Conservation (phyloP, 768 basidiomycete genomes). For the Lentinula guzmanii region DNA sequence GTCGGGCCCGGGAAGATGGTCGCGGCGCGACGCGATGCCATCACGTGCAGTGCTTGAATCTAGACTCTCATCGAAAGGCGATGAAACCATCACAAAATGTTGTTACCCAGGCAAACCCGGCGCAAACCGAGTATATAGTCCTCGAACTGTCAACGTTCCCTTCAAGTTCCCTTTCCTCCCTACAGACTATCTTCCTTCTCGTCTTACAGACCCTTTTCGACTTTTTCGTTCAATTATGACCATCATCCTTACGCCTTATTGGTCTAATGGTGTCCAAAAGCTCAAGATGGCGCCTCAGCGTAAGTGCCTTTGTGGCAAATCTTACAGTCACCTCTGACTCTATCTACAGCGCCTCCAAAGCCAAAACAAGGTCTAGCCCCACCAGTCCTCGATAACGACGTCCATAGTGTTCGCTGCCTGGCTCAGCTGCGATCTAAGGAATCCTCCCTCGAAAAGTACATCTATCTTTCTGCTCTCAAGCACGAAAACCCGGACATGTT, state of each 20-base stretch:
- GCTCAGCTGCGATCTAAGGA: slow-evolving; percentile 73
- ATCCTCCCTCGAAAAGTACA: slow-evolving; percentile 76
- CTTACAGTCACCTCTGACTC: not conserved
- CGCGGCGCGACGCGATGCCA: not conserved
- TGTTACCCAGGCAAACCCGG: not conserved
- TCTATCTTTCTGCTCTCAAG: slow-evolving; percentile 75
- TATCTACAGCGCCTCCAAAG: slow-evolving; percentile 28
- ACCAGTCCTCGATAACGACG: slow-evolving; percentile 42
- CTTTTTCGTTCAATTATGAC: slow-evolving; percentile 35
- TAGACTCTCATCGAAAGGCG: not conserved
- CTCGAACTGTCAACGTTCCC: not conserved
- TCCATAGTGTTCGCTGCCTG: slow-evolving; percentile 57
- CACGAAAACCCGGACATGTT: slow-evolving; percentile 69
- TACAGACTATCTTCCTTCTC: not conserved
- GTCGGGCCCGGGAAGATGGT: not conserved
- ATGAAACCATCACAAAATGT: not conserved
- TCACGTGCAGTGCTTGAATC: not conserved
- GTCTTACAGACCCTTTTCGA: not conserved
- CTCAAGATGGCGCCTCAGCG: slow-evolving; percentile 56
- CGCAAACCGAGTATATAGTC: not conserved
- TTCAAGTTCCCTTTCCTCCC: not conserved
- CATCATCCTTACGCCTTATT: slow-evolving; percentile 65
- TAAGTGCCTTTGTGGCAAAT: slow-evolving; percentile 24
- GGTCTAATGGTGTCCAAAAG: slow-evolving; percentile 63
- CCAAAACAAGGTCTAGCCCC: slow-evolving; percentile 56